Conservation (phyloP, 352 stramenopile species). For the Pilasporangium apinafurcum region DNA sequence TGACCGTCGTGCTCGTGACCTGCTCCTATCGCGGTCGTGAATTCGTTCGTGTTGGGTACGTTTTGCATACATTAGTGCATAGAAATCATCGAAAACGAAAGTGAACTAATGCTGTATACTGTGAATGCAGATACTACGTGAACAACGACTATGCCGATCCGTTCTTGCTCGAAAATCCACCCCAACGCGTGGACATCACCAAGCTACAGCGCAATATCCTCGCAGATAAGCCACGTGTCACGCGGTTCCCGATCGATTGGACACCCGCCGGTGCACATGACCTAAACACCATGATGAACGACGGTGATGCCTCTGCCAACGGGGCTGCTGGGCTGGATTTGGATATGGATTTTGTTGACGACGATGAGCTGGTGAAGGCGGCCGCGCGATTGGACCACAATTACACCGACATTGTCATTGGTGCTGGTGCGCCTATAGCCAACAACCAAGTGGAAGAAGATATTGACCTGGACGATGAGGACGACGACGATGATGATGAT, state of each 20-base stretch:
- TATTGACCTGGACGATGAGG: constrained; percentile 64
- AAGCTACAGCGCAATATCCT: constrained; percentile 96
- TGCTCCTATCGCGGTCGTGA: constrained; percentile 96
- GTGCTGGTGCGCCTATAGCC: constrained; percentile 24
- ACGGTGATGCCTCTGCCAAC: constrained; percentile 15
- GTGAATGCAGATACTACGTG: constrained; percentile 92
- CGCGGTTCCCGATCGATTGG: constrained; percentile 96
- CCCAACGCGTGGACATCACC: constrained; percentile 77
- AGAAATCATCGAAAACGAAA: too few species aligned
- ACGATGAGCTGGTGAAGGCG: constrained; percentile 83
- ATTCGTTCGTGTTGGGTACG: constrained; percentile 90
- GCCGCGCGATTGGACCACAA: constrained; percentile 81
- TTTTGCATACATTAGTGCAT: too few species aligned
- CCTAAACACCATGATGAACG: constrained; percentile 32
- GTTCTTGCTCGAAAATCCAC: constrained; percentile 79
- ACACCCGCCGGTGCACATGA: constrained; percentile 47
- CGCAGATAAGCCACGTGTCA: constrained; percentile 95
- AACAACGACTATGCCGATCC: constrained; percentile 98
- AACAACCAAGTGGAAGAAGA: constrained; percentile 60
- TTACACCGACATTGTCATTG: constrained; percentile 88
- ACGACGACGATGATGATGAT: constrained; percentile 41
- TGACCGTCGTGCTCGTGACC: constrained; percentile 98
- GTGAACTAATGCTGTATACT: too few species aligned
- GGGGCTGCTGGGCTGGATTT: constrained; percentile 22
- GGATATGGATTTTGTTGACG: constrained; percentile 73